A percentile compares a stretch with the other conserved stretches of the same genome.
These are phyloP conservation scores for Penicillium diatomitis DNA, from an alignment of 495 filamentous ascomycete genomes.

Conservation along the genomic window DNA sequence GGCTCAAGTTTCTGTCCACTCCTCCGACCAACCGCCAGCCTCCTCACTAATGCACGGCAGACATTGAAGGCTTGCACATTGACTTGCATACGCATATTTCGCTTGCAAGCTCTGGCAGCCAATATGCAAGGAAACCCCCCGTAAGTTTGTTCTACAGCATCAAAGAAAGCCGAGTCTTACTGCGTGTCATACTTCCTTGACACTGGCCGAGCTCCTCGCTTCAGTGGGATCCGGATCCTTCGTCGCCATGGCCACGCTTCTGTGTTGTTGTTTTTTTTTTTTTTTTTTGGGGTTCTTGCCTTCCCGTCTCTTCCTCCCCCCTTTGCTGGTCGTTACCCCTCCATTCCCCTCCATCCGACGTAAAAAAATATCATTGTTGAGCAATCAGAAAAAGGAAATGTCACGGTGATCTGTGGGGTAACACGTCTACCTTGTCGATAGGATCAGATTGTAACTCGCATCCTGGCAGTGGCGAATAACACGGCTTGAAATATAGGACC, in stretches of 20 bases:
- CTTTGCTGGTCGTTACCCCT: neutral
- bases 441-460: neutral
- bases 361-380: neutral
- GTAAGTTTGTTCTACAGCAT: conserved; percentile 1
- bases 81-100: neutral
- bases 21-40: too few relatives aligned
- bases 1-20: too few relatives aligned
- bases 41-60: too few relatives aligned
- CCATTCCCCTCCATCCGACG: neutral
- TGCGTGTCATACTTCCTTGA: neutral
- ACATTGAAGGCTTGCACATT: neutral
- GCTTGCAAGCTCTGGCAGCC: neutral
- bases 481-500: neutral
- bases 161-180: neutral
- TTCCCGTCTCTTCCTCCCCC: neutral
- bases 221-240: neutral
- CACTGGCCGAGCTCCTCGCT: neutral
- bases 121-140: neutral
- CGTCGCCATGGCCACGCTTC: neutral
- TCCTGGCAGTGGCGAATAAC: neutral
- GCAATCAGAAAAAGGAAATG: neutral
- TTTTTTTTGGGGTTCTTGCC: too few relatives aligned
- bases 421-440: neutral
- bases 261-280: too few relatives aligned
- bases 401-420: neutral